Conservation (phyloP, 768 basidiomycete genomes). For the Psilocybe tampanensis region DNA sequence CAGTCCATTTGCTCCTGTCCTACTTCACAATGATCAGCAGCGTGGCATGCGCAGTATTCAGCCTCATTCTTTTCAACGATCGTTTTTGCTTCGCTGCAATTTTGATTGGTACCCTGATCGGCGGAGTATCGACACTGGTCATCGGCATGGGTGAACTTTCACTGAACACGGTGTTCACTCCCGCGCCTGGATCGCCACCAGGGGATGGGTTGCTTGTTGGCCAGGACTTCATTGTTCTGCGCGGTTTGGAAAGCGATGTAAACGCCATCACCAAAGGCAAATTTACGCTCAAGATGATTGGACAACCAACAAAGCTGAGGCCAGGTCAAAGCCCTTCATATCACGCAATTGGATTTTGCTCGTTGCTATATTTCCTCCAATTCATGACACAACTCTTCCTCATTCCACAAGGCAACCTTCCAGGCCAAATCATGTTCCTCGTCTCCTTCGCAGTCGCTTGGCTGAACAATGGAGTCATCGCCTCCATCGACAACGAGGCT, state of each 20-base stretch:
- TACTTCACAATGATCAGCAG: conserved; percentile 13
- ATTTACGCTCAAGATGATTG: conserved; percentile 3
- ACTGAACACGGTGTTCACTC: conserved; percentile 7
- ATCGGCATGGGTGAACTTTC: conserved; percentile 11
- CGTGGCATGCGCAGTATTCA: conserved; percentile 5
- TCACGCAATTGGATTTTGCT: conserved; percentile 9
- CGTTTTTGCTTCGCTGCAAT: conserved; percentile 11
- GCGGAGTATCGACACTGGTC: conserved; percentile 8
- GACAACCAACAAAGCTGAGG: background rate
- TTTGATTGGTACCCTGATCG: conserved; percentile 7
- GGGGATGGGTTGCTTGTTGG: conserved; percentile 11
- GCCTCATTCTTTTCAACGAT: conserved; percentile 9
- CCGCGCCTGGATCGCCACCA: conserved; percentile 10
- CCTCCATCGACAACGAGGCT: conserved; percentile 13
- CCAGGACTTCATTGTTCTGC: conserved; percentile 7
- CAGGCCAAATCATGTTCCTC: conserved; percentile 12
- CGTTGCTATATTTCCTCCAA: conserved; percentile 8
- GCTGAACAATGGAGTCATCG: conserved; percentile 10
- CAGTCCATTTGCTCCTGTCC: conserved; percentile 3
- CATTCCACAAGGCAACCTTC: conserved; percentile 9
- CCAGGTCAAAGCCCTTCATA: background rate
- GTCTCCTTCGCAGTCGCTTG: conserved; percentile 10
- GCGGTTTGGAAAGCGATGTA: conserved; percentile 9
- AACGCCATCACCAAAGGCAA: conserved; percentile 12
- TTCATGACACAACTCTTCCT: conserved; percentile 15